These are phyloP conservation scores for Astrothelium macrocarpum DNA, from an alignment of 495 filamentous ascomycete species.

Conservation along the genomic window DNA sequence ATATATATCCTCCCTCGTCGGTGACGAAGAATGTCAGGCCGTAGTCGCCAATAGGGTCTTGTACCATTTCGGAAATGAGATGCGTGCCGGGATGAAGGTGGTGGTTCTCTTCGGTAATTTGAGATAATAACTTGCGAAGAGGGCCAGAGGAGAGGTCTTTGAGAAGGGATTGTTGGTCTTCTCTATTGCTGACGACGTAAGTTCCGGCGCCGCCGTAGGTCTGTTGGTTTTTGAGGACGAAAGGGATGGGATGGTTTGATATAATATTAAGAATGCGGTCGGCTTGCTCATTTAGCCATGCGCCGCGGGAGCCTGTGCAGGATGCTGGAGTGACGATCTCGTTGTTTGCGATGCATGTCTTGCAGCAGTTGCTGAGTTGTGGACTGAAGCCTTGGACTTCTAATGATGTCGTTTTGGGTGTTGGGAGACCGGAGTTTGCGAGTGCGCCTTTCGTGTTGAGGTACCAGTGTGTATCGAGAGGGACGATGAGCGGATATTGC, in stretches of 20 bases:
- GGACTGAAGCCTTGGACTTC: neutral
- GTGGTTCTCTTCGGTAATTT: constrained; percentile 20
- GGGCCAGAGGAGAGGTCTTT: constrained; percentile 11
- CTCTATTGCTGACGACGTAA: constrained; percentile 20
- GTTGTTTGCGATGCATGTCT: constrained; percentile 8
- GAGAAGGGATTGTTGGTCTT: constrained; percentile 19
- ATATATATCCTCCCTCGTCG: constrained; percentile 14
- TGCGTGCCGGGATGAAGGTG: constrained; percentile 18
- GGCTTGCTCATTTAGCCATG: constrained; percentile 23
- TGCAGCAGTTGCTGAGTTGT: constrained; percentile 8
- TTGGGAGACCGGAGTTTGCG: neutral
- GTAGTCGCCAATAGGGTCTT: constrained; percentile 21
- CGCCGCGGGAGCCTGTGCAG: constrained; percentile 19
- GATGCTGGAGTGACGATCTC: constrained; percentile 12
- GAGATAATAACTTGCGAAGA: constrained; percentile 15
- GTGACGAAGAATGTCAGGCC: constrained; percentile 29
- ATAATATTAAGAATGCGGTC: constrained; percentile 16
- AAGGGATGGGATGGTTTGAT: constrained; percentile 18
- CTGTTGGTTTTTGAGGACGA: constrained; percentile 33
- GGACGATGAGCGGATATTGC: constrained; percentile 18
- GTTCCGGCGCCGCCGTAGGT: constrained; percentile 31
- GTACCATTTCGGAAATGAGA: neutral
- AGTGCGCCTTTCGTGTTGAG: constrained; percentile 27
- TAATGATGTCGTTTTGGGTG: neutral
- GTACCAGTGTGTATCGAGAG: constrained; percentile 26